Evolutionary conservation across 148 eudicot genomes (phyloP), one percentile per base, ranked within the genome.

Genomic region (Diospyros kaki): DNA sequence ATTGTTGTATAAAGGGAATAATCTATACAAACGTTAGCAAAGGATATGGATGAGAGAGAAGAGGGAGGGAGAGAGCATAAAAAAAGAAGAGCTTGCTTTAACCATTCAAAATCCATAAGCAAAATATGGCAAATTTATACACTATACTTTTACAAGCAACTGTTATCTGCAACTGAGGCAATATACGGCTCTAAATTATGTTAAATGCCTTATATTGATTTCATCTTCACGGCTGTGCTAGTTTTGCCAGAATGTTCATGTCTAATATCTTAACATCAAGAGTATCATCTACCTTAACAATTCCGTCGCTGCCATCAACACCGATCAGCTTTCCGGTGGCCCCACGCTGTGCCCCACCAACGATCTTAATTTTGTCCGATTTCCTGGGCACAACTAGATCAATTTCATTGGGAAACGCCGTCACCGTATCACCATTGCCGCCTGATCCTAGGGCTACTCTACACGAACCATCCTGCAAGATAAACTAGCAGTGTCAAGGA

Each of bases 231-330:
- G 79, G 56, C 71, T 83, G 86, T 17, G 89, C 93, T 58, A 89
- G 79, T 80, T 90, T 93, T 38, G 98, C 99, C 61, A 96, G 75
- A 51, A 87, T 81, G 71, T 80, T 88, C 94, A 96, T 85, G 78
- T 96, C 98, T 75, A 96, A 86, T 69, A 96, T 96, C 75, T 96
- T 96, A 28, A 96, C 99, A 78, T 93, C 99, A 2, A 93, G 81
- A 0, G 97, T 83, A 39, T 86, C 96, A 71, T 96, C 99, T 41
- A 91, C 85, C 84, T 93, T 96, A 12, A 96, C 98, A 60, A 96
- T 96, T 12, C 99, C 98, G 66, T 96, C 98, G 0, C 89, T 87
- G 43, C 98, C 97, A 71, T 96, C 99, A 39, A 96, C 81, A 62
- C 99, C 98, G 5, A 96, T 93, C 72, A 96, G 86, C 77, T 89